Evolutionary conservation across 2,329 filamentous ascomycete species (phyloP).

Genomic region (Purpureocillium lavendulum): DNA sequence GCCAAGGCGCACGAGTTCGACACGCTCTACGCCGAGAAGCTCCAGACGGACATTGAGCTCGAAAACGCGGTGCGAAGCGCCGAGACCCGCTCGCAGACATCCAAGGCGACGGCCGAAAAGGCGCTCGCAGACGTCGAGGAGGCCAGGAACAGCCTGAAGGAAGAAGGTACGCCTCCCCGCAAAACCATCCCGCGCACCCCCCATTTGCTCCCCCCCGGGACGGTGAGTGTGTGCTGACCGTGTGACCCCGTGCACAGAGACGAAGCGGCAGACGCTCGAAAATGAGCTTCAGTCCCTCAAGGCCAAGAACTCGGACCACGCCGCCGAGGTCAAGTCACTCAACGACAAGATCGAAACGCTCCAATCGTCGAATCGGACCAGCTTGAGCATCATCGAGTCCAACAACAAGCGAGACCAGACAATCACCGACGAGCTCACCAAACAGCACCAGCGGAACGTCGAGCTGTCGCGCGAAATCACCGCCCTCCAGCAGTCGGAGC

Average conservation of each 20-base stretch:
- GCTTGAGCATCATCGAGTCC: constrained; percentile 78
- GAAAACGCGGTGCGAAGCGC: constrained; percentile 81
- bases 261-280: constrained; percentile 63
- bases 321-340: constrained; percentile 67
- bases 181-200: not conserved
- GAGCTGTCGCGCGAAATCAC: constrained; percentile 78
- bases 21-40: constrained; percentile 75
- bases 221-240: not conserved
- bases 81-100: constrained; percentile 72
- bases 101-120: constrained; percentile 76
- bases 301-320: constrained; percentile 64
- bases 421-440: constrained; percentile 76
- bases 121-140: constrained; percentile 77
- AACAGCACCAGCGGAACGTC: constrained; percentile 81
- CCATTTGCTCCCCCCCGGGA: too few relatives aligned
- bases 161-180: constrained; percentile 74
- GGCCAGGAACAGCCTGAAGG: constrained; percentile 69
- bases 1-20: constrained; percentile 77
- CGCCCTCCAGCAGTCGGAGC: constrained; percentile 72
- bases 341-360: constrained; percentile 78
- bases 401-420: constrained; percentile 83
- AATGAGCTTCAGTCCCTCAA: constrained; percentile 74
- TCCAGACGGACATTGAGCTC: constrained; percentile 83
- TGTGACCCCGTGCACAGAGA: constrained; percentile 48
- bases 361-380: constrained; percentile 87